Evolutionary conservation across 225 moss, liverwort and hornwort species (phyloP).

Genomic region (Pseudisothecium myosuroides): DNA sequence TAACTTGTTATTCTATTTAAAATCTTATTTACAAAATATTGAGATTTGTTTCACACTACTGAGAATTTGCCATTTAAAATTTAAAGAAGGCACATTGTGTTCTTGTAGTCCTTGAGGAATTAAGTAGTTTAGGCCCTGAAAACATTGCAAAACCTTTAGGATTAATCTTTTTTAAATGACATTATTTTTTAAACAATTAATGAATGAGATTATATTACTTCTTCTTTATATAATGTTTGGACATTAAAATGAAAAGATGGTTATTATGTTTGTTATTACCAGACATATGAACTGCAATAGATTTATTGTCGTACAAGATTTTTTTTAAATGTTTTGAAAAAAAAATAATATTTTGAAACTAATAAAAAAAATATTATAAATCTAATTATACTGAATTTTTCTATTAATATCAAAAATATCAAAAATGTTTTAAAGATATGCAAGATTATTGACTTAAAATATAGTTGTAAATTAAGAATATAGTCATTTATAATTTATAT

Average conservation of each 20-base stretch:
- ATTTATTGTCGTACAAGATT: neutral
- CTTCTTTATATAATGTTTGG: accelerated
- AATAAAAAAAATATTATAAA: neutral
- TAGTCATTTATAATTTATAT: neutral
- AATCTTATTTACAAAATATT: too few species aligned
- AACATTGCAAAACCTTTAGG: accelerated
- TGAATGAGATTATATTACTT: neutral
- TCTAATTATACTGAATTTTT: accelerated
- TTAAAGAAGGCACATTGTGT: too few species aligned
- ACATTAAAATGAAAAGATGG: neutral
- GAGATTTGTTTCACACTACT: too few species aligned
- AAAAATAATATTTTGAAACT: neutral
- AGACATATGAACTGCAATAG: neutral
- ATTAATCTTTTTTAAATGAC: neutral
- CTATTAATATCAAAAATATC: neutral
- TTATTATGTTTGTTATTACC: too few species aligned
- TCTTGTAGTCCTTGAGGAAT: too few species aligned
- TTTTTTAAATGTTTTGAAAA: neutral
- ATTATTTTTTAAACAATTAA: neutral
- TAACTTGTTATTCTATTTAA: too few species aligned
- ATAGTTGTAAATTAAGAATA: neutral
- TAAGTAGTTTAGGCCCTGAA: neutral
- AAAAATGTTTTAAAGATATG: too few species aligned
- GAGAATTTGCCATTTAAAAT: too few species aligned
- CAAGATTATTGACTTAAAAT: neutral